phyloP scores from a whole-genome alignment of 495 filamentous ascomycete genomes.

The Hypoxylon fuscum region DNA sequence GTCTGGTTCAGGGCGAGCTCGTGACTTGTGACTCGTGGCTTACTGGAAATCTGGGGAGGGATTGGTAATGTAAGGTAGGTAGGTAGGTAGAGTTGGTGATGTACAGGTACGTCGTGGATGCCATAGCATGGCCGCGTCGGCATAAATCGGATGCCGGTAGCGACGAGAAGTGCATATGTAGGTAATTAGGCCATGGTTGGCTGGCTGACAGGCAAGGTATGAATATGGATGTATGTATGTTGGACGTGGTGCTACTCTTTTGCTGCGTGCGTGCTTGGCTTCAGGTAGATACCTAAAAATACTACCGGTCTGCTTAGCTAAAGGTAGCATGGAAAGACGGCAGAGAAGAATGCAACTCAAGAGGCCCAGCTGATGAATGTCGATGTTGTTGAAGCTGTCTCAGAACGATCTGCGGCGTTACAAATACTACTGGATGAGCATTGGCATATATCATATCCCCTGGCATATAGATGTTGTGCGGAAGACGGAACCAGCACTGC shows the following conservation, averaged over 20 bases:
- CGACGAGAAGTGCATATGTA: conserved; percentile 17
- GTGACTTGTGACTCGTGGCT: not conserved
- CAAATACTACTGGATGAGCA: too few relatives aligned
- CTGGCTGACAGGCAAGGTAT: too few relatives aligned
- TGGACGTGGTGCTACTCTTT: too few relatives aligned
- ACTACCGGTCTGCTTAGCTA: not conserved
- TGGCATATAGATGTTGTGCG: too few relatives aligned
- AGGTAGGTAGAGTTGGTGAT: not conserved
- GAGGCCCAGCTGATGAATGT: not conserved
- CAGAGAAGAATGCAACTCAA: not conserved
- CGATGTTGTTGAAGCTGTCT: too few relatives aligned
- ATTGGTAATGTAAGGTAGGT: not conserved
- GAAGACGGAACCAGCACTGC: too few relatives aligned
- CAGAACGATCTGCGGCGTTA: too few relatives aligned
- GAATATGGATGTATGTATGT: too few relatives aligned
- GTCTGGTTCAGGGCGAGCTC: too few relatives aligned
- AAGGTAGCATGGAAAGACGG: not conserved
- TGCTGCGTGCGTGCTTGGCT: not conserved
- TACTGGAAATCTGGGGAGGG: not conserved
- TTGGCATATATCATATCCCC: too few relatives aligned
- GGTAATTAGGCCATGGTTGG: not conserved
- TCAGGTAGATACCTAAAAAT: too few relatives aligned
- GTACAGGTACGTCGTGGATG: conserved; percentile 1
- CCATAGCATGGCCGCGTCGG: not conserved
- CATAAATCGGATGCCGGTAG: conserved; percentile 21